These are phyloP conservation scores for Tolypocladium ophioglossoides DNA, from an alignment of 2,329 filamentous ascomycete species.

Conservation along the genomic window DNA sequence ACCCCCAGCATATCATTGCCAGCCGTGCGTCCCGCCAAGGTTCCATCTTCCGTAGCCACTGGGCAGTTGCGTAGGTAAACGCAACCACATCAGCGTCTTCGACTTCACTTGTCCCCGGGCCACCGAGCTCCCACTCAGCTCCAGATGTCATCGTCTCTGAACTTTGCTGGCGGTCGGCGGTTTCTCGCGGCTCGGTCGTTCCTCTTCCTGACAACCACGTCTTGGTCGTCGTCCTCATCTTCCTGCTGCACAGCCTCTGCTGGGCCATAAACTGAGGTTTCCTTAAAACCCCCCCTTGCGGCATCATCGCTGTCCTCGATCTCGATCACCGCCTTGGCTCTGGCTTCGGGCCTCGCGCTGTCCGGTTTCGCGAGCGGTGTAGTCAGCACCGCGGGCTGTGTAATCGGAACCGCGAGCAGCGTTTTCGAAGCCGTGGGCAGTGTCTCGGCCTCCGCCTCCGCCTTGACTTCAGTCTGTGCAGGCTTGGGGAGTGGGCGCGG, in stretches of 20 bases:
- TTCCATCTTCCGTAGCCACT: background rate
- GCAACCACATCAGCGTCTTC: too few species aligned
- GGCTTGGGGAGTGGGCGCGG: slow-evolving; percentile 12
- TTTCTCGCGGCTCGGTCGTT: slow-evolving; percentile 17
- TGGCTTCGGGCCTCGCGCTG: background rate
- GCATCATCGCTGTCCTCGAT: slow-evolving; percentile 19
- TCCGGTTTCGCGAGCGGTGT: background rate
- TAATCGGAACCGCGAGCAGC: too few species aligned
- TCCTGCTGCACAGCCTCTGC: slow-evolving; percentile 2
- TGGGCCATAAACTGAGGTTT: background rate
- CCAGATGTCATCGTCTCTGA: slow-evolving; percentile 21
- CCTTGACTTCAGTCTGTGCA: slow-evolving; percentile 1
- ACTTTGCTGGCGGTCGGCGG: slow-evolving; percentile 24
- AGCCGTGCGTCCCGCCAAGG: background rate
- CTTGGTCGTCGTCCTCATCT: slow-evolving; percentile 18
- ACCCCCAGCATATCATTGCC: background rate
- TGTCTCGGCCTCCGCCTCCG: background rate
- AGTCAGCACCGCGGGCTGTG: too few species aligned
- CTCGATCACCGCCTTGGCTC: slow-evolving; percentile 9
- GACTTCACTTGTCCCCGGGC: too few species aligned
- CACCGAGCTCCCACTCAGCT: slow-evolving; percentile 1
- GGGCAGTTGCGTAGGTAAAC: too few species aligned
- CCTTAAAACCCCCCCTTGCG: background rate
- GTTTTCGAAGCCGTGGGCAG: background rate
- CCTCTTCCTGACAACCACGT: slow-evolving; percentile 17